Percentiles rank a stretch among this genome's conserved stretches.
phyloP scores from a whole-genome alignment of 768 basidiomycete genomes.

The Suillus subalutaceus region DNA sequence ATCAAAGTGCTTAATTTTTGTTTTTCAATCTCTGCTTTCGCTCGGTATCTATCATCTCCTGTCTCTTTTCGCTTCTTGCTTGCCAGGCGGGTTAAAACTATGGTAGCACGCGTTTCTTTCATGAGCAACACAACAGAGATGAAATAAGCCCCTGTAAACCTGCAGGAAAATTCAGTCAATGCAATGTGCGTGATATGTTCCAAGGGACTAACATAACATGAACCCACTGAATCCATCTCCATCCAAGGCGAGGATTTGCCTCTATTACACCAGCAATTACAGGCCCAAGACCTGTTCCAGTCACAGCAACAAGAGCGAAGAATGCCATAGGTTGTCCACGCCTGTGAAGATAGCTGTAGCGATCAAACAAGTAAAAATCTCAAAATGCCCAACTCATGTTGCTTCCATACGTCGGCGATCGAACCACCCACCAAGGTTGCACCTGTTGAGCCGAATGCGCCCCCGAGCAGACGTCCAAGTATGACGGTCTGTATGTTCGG shows the following conservation, averaged over 20 bases:
- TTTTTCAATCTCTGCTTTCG: slow-evolving; percentile 65
- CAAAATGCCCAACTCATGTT: slow-evolving; percentile 48
- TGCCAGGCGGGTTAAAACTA: slow-evolving; percentile 67
- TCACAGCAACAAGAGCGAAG: slow-evolving; percentile 61
- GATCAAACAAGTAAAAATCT: not conserved
- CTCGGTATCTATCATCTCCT: slow-evolving; percentile 61
- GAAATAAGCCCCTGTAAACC: slow-evolving; percentile 52
- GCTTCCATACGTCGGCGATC: slow-evolving; percentile 63
- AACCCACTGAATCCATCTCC: slow-evolving; percentile 84
- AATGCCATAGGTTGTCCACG: slow-evolving; percentile 67
- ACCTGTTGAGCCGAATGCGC: slow-evolving; percentile 62
- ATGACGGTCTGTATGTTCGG: slow-evolving; percentile 56
- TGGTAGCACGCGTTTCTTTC: slow-evolving; percentile 69
- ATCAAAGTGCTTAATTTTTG: slow-evolving; percentile 56
- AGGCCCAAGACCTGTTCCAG: slow-evolving; percentile 63
- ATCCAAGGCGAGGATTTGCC: slow-evolving; percentile 53
- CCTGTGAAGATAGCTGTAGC: slow-evolving; percentile 4
- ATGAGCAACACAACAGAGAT: slow-evolving; percentile 54
- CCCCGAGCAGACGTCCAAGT: slow-evolving; percentile 59
- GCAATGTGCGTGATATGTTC: slow-evolving; percentile 3
- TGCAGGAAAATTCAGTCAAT: slow-evolving; percentile 24
- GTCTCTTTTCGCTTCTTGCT: slow-evolving; percentile 63
- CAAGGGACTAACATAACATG: slow-evolving; percentile 52
- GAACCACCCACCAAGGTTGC: slow-evolving; percentile 71
- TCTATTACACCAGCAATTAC: slow-evolving; percentile 65